Evolutionary conservation across 305 asterid genomes (phyloP).

Genomic region (Fraxinus greggii): DNA sequence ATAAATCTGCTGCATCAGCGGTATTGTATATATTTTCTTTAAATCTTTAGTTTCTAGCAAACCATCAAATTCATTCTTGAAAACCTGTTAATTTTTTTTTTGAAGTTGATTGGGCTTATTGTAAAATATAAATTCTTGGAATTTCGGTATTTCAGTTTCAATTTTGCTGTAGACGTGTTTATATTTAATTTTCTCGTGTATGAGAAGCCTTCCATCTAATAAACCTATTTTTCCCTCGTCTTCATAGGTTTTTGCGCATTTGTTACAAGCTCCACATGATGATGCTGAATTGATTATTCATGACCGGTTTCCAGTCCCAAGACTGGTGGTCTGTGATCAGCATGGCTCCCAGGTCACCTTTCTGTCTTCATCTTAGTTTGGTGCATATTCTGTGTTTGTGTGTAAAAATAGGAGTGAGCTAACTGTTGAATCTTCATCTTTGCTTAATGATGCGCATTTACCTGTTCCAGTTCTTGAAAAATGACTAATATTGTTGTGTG

Average conservation of each 20-base stretch:
- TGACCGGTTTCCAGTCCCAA: constrained; percentile 93
- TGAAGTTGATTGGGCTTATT: not conserved
- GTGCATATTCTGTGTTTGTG: constrained; percentile 8
- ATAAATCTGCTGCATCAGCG: not conserved
- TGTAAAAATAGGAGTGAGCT: not conserved
- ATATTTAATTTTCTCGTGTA: not conserved
- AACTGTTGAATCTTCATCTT: not conserved
- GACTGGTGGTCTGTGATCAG: constrained; percentile 97
- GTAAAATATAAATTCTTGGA: not conserved
- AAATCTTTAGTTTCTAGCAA: not conserved
- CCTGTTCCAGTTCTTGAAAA: not conserved
- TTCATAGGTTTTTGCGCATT: constrained; percentile 69
- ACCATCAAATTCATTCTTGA: not conserved
- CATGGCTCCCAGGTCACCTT: constrained; percentile 94
- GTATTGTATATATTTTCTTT: not conserved
- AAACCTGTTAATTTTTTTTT: not conserved
- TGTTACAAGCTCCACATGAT: constrained; percentile 88
- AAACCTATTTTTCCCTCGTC: constrained; percentile 6
- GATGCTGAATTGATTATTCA: constrained; percentile 78
- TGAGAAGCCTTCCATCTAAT: constrained; percentile 2
- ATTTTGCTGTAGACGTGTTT: not conserved
- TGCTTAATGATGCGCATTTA: not conserved
- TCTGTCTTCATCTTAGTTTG: constrained; percentile 1
- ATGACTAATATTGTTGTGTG: not conserved
- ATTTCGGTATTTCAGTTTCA: not conserved